Evolutionary conservation across 495 filamentous ascomycete species (phyloP).

Genomic region (Parmelia sp.): DNA sequence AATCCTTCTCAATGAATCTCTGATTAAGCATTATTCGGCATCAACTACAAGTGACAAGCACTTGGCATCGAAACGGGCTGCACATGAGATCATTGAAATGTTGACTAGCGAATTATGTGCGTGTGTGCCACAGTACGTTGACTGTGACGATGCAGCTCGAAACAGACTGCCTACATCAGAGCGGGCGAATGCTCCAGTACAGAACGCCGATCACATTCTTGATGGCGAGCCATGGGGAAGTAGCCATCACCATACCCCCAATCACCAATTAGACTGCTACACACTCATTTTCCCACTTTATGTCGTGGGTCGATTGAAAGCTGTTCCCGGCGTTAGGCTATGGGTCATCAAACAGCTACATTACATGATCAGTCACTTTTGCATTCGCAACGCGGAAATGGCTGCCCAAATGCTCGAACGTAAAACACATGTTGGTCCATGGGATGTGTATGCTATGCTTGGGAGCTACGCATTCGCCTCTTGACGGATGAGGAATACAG

Average conservation of each 20-base stretch:
- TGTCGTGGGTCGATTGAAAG: constrained; percentile 22
- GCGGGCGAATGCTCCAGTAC: not conserved
- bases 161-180: constrained; percentile 3
- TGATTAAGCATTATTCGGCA: not conserved
- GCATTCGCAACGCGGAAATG: constrained; percentile 26
- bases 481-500: not conserved
- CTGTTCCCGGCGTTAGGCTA: constrained; percentile 7
- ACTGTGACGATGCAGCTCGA: constrained; percentile 19
- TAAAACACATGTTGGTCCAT: constrained; percentile 20
- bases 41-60: not conserved
- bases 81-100: not conserved
- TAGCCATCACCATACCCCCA: constrained; percentile 16
- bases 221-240: not conserved
- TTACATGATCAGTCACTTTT: constrained; percentile 27
- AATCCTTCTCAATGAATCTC: constrained; percentile 31
- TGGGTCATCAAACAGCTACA: constrained; percentile 30
- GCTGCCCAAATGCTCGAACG: constrained; percentile 26
- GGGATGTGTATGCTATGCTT: constrained; percentile 33
- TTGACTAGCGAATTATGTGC: constrained; percentile 30
- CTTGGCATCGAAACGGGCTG: not conserved
- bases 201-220: not conserved
- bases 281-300: constrained; percentile 32
- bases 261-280: constrained; percentile 24
- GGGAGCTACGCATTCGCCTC: constrained; percentile 32
- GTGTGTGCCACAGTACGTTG: constrained; percentile 28